These are phyloP conservation scores for Aspergillus ellipticus DNA, from an alignment of 495 filamentous ascomycete species.

Conservation along the genomic window DNA sequence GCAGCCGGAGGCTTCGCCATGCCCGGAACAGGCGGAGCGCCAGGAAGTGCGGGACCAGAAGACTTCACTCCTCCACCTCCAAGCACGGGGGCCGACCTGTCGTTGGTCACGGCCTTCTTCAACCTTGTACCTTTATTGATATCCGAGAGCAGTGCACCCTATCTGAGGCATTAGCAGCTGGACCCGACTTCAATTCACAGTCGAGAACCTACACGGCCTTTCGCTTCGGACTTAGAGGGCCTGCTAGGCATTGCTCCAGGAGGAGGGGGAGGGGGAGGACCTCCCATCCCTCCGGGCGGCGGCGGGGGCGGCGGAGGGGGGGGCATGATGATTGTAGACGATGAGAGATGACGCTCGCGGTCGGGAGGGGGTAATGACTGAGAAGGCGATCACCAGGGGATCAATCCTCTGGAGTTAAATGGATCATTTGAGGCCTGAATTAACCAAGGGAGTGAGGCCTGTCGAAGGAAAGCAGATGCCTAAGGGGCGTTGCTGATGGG, in stretches of 20 bases:
- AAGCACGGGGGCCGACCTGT: conserved; percentile 81
- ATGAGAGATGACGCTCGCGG: conserved; percentile 8
- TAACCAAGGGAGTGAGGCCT: neutral
- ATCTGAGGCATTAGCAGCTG: conserved; percentile 28
- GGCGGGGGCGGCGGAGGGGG: conserved; percentile 67
- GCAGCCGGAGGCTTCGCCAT: conserved; percentile 57
- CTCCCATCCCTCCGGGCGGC: conserved; percentile 59
- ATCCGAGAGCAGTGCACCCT: conserved; percentile 88
- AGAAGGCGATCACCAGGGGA: conserved; percentile 11
- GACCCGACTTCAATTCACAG: neutral
- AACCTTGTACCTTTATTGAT: conserved; percentile 77
- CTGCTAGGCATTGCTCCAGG: conserved; percentile 45
- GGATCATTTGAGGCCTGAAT: conserved; percentile 9
- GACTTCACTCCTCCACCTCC: conserved; percentile 51
- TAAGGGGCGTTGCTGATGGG: conserved; percentile 9
- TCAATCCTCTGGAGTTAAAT: conserved; percentile 9
- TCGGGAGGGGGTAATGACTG: conserved; percentile 9
- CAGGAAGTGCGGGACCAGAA: conserved; percentile 56
- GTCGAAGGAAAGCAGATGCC: conserved; percentile 6
- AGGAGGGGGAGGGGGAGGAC: conserved; percentile 67
- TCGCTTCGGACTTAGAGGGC: conserved; percentile 43
- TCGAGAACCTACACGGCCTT: conserved; percentile 52
- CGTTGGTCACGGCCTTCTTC: conserved; percentile 90
- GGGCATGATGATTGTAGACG: conserved; percentile 44
- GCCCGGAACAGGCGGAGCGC: conserved; percentile 80